A percentile compares a stretch with the other conserved stretches of the same genome.
These are phyloP conservation scores for Penicillium cataractarum DNA, from an alignment of 495 filamentous ascomycete genomes.

Conservation along the genomic window DNA sequence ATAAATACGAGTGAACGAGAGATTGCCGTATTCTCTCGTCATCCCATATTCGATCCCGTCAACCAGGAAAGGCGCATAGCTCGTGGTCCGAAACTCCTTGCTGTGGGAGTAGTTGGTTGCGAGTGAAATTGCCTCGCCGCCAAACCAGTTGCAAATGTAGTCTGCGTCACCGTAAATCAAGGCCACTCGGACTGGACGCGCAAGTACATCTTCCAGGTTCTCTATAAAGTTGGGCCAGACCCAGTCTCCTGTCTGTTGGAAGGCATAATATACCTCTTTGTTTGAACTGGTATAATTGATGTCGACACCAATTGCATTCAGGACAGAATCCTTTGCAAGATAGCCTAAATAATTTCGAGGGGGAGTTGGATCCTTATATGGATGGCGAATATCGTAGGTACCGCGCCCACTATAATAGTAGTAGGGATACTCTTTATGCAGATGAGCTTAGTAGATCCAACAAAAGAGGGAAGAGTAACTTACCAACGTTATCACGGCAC, in stretches of 20 bases:
- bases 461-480: too few relatives aligned
- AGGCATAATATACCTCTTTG: conserved; percentile 52
- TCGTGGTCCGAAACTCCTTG: conserved; percentile 45
- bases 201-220: conserved; percentile 54
- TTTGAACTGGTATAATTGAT: conserved; percentile 65
- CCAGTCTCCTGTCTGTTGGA: conserved; percentile 54
- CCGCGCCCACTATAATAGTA: conserved; percentile 45
- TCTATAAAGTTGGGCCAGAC: conserved; percentile 55
- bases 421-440: conserved; percentile 39
- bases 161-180: conserved; percentile 69
- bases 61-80: conserved; percentile 50
- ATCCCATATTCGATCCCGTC: conserved; percentile 48
- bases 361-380: conserved; percentile 61
- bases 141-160: conserved; percentile 59
- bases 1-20: conserved; percentile 61
- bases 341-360: conserved; percentile 61
- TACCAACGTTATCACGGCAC: conserved; percentile 49
- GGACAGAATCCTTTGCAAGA: conserved; percentile 60
- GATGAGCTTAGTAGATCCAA: too few relatives aligned
- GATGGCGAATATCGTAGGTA: conserved; percentile 64
- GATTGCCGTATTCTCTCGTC: conserved; percentile 59
- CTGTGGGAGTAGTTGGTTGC: conserved; percentile 43
- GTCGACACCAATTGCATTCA: conserved; percentile 62
- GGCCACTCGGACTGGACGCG: conserved; percentile 62
- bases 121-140: conserved; percentile 44